Percentiles rank a stretch among this genome's conserved stretches.
These are phyloP conservation scores for Phytophthora tubulina DNA, from an alignment of 352 stramenopile genomes.

Conservation along the genomic window DNA sequence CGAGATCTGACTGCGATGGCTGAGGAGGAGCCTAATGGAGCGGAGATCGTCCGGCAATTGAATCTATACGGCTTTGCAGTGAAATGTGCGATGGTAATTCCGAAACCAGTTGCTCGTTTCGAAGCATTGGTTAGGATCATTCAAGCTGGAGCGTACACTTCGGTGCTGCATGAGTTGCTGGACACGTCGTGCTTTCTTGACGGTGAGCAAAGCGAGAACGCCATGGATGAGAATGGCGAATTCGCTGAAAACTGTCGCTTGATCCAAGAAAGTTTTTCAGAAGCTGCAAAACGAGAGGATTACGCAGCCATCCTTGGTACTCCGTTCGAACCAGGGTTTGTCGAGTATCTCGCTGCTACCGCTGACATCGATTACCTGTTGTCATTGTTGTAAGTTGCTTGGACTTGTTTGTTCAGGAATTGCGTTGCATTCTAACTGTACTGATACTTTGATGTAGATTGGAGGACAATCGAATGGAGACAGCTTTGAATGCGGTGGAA, in stretches of 20 bases:
- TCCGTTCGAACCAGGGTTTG: slow-evolving; percentile 54
- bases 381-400: slow-evolving; percentile 39
- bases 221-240: slow-evolving; percentile 18
- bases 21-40: slow-evolving; percentile 22
- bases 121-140: slow-evolving; percentile 57
- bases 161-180: slow-evolving; percentile 52
- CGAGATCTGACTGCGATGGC: slow-evolving; percentile 47
- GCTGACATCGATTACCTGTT: slow-evolving; percentile 45
- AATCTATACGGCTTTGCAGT: slow-evolving; percentile 58
- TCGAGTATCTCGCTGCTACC: slow-evolving; percentile 60
- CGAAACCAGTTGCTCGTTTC: slow-evolving; percentile 45
- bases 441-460: slow-evolving; percentile 36
- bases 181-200: slow-evolving; percentile 48
- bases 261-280: slow-evolving; percentile 50
- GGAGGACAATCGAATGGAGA: slow-evolving; percentile 50
- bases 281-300: slow-evolving; percentile 44
- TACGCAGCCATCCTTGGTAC: slow-evolving; percentile 40
- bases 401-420: background rate
- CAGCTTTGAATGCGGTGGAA: slow-evolving; percentile 45
- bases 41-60: slow-evolving; percentile 26
- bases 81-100: slow-evolving; percentile 59
- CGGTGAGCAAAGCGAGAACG: slow-evolving; percentile 16
- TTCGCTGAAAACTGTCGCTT: slow-evolving; percentile 50
- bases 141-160: slow-evolving; percentile 50
- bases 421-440: background rate